Evolutionary conservation across 1,284 basidiomycete species (phyloP), one percentile per base, ranked within the genome.

Genomic region (Schizophyllum commune): DNA sequence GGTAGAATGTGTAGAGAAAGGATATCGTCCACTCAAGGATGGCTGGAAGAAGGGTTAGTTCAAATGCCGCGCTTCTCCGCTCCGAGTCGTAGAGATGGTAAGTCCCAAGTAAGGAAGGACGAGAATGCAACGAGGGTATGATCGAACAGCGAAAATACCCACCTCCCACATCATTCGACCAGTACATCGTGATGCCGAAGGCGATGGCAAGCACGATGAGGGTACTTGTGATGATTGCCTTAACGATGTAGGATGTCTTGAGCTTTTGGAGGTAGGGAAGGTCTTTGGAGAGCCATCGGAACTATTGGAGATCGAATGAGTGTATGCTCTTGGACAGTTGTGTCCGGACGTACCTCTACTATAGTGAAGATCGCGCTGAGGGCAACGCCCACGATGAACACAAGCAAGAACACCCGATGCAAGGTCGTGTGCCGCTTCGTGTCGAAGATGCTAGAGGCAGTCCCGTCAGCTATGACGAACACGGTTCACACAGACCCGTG

Each of bases 11-110:
- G 69, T 84, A 91, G 8, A 86, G 83, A 63, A 91, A 86, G 1
- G 82, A 79, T 61, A 91, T 89, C 1, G 72, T 71, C 89, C 89
- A 91, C 70, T 91, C 89, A 2, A 91, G 68, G 58, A 90, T 71
- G 15, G 79, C 86, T 84, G 60, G 8, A 58, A 52, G 55, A 22
- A 59, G 32, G 4, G 52, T 59, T 32, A 58, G 20, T n/a, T n/a
- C n/a, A n/a, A n/a, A n/a, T n/a, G n/a, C n/a, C n/a, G n/a, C n/a
- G n/a, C n/a, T n/a, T n/a, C n/a, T n/a, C n/a, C n/a, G n/a, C n/a
- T n/a, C n/a, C n/a, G n/a, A n/a, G n/a, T n/a, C n/a, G n/a, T n/a
- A n/a, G n/a, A n/a, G 39, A 4, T 3, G 2, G 39, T 4, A 4
- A 20, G 53, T 3, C 2, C 4, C 9, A 20, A 13, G 53, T 5